These are phyloP conservation scores for Aquilaria agallochum DNA, from an alignment of 441 rosid species.

Conservation along the genomic window DNA sequence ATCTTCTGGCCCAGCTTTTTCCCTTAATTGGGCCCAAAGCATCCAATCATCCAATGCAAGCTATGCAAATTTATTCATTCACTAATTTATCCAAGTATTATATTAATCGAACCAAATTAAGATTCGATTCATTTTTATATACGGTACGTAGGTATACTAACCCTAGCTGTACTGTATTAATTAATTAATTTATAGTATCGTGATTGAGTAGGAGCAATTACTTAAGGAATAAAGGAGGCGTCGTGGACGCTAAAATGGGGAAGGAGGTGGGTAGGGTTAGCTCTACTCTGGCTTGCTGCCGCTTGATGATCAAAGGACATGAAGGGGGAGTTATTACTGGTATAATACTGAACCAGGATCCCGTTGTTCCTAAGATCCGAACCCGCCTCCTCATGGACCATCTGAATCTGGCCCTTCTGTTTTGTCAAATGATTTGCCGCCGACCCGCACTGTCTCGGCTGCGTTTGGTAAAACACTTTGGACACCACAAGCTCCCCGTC, in stretches of 20 bases:
- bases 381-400: background rate
- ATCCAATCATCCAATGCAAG: too few species aligned
- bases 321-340: constrained; percentile 22
- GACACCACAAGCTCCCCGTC: constrained; percentile 67
- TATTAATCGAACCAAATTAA: background rate
- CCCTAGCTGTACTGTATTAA: constrained; percentile 4
- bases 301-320: constrained; percentile 35
- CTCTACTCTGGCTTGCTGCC: constrained; percentile 30
- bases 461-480: constrained; percentile 64
- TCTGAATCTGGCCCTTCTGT: constrained; percentile 14
- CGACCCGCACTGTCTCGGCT: constrained; percentile 57
- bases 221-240: constrained; percentile 55
- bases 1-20: too few species aligned
- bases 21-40: background rate
- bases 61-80: too few species aligned
- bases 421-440: constrained; percentile 30
- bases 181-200: background rate
- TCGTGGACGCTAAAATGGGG: constrained; percentile 60
- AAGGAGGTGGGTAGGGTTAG: constrained; percentile 32
- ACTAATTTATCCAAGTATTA: constrained; percentile 7
- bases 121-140: background rate
- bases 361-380: constrained; percentile 22
- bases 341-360: constrained; percentile 32
- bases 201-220: background rate
- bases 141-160: background rate